Conservation (phyloP, 2,329 filamentous ascomycete genomes). For the Didymella arachidicola region DNA sequence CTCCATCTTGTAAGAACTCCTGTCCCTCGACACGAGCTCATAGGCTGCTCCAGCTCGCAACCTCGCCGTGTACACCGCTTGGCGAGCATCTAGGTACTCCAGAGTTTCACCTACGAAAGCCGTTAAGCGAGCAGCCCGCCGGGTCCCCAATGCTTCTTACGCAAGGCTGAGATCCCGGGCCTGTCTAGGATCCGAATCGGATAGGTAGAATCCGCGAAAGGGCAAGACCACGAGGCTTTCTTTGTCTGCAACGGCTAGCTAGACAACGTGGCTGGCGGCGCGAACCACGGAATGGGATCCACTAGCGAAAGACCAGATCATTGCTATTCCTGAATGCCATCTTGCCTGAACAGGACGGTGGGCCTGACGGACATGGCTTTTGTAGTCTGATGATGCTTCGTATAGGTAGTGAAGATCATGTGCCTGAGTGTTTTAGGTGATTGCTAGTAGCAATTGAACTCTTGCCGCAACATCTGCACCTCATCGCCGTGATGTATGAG, state of each 20-base stretch:
- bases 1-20: background rate
- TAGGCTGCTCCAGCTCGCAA: slow-evolving; percentile 11
- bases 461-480: background rate
- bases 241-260: slow-evolving; percentile 4
- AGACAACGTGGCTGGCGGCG: slow-evolving; percentile 3
- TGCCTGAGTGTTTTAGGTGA: background rate
- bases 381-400: background rate
- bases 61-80: slow-evolving; percentile 11
- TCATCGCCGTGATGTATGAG: background rate
- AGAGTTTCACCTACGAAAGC: background rate
- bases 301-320: background rate
- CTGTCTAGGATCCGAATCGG: background rate
- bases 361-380: background rate
- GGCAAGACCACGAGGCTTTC: background rate
- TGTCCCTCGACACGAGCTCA: background rate
- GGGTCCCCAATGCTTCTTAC: background rate
- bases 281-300: slow-evolving; percentile 1
- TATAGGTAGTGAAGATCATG: background rate
- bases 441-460: background rate
- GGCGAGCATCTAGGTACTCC: slow-evolving; percentile 10
- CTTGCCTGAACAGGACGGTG: background rate
- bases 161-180: background rate
- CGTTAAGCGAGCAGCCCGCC: slow-evolving; percentile 1
- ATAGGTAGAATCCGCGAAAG: background rate
- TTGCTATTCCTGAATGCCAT: slow-evolving; percentile 3